Evolutionary conservation across 2,329 filamentous ascomycete genomes (phyloP).

Genomic region (Stachybotrys chlorohalonatus): DNA sequence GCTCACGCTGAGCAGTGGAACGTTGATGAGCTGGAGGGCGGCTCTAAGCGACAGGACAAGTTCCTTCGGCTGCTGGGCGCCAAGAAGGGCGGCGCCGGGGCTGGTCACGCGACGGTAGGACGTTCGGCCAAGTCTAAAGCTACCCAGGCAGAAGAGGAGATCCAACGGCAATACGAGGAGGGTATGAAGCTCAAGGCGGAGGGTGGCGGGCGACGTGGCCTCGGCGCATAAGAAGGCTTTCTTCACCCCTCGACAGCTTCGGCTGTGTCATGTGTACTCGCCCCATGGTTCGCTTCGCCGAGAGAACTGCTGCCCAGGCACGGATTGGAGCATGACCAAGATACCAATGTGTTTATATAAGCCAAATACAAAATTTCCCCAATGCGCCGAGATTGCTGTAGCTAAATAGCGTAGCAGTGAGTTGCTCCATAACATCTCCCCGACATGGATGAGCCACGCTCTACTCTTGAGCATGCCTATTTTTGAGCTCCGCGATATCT

Average conservation of each 20-base stretch:
- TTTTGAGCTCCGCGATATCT: no score
- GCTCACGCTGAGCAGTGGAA: slow-evolving; percentile 39
- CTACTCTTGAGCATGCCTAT: no score
- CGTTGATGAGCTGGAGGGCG: slow-evolving; percentile 41
- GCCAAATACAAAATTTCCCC: background rate
- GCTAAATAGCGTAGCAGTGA: background rate
- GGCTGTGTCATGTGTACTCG: background rate
- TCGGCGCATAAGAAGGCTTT: slow-evolving; percentile 34
- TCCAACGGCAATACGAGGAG: slow-evolving; percentile 47
- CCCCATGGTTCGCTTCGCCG: no score
- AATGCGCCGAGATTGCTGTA: background rate
- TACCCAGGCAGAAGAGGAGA: slow-evolving; percentile 37
- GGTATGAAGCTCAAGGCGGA: slow-evolving; percentile 50
- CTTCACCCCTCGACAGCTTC: background rate
- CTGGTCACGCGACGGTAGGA: slow-evolving; percentile 5
- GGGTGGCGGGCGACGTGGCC: slow-evolving; percentile 36
- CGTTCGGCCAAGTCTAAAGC: slow-evolving; percentile 21
- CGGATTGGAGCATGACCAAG: background rate
- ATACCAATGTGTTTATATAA: background rate
- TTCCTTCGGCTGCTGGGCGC: slow-evolving; percentile 48
- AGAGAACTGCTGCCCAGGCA: background rate
- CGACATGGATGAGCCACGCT: no score
- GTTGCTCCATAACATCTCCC: no score
- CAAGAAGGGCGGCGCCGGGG: slow-evolving; percentile 31
- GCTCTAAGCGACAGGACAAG: slow-evolving; percentile 41